A percentile compares a stretch with the other conserved stretches of the same genome.
Conservation (phyloP, 805 yeast genomes). For the Pichia scutulata region DNA sequence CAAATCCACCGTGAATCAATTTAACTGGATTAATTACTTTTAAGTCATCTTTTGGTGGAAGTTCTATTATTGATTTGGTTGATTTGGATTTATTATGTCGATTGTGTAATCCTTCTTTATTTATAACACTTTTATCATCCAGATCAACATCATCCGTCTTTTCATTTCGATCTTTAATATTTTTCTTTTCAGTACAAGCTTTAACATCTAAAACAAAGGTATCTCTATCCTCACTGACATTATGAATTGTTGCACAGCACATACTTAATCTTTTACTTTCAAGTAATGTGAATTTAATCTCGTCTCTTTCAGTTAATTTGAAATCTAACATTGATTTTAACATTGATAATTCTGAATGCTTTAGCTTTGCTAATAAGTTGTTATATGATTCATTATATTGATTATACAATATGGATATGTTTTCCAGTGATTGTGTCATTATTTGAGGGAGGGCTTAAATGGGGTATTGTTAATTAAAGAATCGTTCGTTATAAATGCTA, state of each 20-base stretch:
- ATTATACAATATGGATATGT: slow-evolving; percentile 1
- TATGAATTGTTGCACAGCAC: slow-evolving; percentile 11
- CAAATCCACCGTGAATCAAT: slow-evolving; percentile 24
- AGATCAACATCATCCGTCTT: slow-evolving; percentile 7
- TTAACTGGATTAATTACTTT: slow-evolving; percentile 16
- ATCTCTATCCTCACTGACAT: slow-evolving; percentile 7
- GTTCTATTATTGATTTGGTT: slow-evolving; percentile 8
- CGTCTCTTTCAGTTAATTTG: slow-evolving; percentile 13
- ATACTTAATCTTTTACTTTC: slow-evolving; percentile 6
- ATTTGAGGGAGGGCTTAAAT: neutral
- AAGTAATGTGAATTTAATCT: slow-evolving; percentile 5
- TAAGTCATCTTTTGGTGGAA: neutral
- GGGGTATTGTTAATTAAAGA: too few relatives aligned
- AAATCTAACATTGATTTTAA: slow-evolving; percentile 2
- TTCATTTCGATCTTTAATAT: neutral
- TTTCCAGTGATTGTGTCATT: neutral
- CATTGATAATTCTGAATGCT: neutral
- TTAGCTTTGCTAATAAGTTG: neutral
- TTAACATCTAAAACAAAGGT: slow-evolving; percentile 4
- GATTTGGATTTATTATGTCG: slow-evolving; percentile 11
- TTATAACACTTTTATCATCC: neutral
- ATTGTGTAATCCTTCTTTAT: slow-evolving; percentile 1
- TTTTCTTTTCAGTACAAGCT: neutral
- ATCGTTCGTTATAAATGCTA: too few relatives aligned
- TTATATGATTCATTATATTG: slow-evolving; percentile 1